Evolutionary conservation across 78 protist genomes (phyloP), one percentile per base, ranked within the genome.

Genomic region (Dictyostelium capitatum): DNA sequence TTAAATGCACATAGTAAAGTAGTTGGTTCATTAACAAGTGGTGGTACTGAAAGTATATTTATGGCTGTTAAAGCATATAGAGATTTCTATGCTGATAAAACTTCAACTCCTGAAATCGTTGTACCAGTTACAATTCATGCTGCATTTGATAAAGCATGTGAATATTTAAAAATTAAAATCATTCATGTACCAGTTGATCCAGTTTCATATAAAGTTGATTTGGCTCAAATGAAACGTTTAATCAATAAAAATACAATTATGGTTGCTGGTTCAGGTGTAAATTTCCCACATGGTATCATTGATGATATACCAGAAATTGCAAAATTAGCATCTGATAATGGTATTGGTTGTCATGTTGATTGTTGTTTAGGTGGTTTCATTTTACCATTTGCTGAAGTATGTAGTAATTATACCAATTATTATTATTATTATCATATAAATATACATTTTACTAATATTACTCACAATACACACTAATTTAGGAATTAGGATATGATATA

Each of bases 311-410:
- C 19, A 12, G 59, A 65, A 4, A 37, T 97, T 10, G 91, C 97
- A 17, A 91, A 79, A 43, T 15, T 97, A 20, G 97, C 97, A 4
- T 1, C n/a, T 14, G 50, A 87, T 20, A 3, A 80, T 62, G 89
- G 83, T n/a, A 83, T 97, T 79, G 96, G 97, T 17, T 15, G 96
- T 19, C 98, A 97, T 69, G 97, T 96, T 41, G 98, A 97, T 73
- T 72, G 82, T 41, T 97, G 98, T 72, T 95, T 97, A 20, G 98
- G 98, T 62, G 97, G 98, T 57, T 97, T 97, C 81, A 41, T 96
- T 23, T 11, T 97, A 17, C 97, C 98, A 32, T 97, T 80, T 72
- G 91, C 91, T 4, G 91, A 90, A 37, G 43, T 37, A 37, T 3
- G 43, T 37, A 37, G 43, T 37, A 3, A 2, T n/a, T n/a, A n/a